Evolutionary conservation across 2,329 filamentous ascomycete species (phyloP).

Genomic region (Arthrobotrys conoides): DNA sequence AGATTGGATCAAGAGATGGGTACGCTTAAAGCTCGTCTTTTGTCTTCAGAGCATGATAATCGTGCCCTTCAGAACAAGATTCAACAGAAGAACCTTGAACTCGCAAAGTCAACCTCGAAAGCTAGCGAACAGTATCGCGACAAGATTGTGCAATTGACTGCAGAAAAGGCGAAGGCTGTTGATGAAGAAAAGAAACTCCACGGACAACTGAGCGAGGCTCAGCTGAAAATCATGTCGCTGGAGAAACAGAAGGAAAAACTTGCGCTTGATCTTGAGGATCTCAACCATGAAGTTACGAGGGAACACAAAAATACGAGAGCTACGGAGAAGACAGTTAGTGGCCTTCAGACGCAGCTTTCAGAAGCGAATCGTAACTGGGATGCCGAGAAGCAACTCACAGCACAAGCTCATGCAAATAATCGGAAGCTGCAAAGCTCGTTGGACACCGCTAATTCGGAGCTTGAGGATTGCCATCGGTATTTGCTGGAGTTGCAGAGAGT

Average conservation of each 20-base stretch:
- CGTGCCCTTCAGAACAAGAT: slow-evolving; percentile 95
- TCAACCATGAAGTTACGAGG: slow-evolving; percentile 90
- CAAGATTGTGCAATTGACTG: slow-evolving; percentile 81
- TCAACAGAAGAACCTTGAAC: slow-evolving; percentile 96
- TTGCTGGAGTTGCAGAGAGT: slow-evolving; percentile 86
- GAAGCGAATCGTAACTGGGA: slow-evolving; percentile 92
- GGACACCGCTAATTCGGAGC: slow-evolving; percentile 83
- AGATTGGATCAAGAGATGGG: slow-evolving; percentile 90
- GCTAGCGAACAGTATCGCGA: slow-evolving; percentile 86
- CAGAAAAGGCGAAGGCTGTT: slow-evolving; percentile 85
- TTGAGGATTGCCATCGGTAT: slow-evolving; percentile 83
- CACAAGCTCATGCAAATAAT: slow-evolving; percentile 86
- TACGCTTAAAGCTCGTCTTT: slow-evolving; percentile 88
- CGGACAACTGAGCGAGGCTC: slow-evolving; percentile 87
- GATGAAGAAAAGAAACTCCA: slow-evolving; percentile 85
- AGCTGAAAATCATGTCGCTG: slow-evolving; percentile 83
- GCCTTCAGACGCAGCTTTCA: slow-evolving; percentile 83
- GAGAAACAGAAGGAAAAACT: slow-evolving; percentile 97
- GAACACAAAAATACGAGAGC: slow-evolving; percentile 91
- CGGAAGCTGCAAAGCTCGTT: slow-evolving; percentile 84
- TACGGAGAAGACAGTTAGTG: slow-evolving; percentile 88
- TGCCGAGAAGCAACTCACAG: slow-evolving; percentile 86
- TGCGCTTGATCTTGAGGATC: slow-evolving; percentile 86
- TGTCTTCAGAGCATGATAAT: slow-evolving; percentile 96
- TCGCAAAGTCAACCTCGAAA: slow-evolving; percentile 88